Evolutionary conservation across 2,329 filamentous ascomycete species (phyloP).

Genomic region (Alternaria novae-zelandiae): DNA sequence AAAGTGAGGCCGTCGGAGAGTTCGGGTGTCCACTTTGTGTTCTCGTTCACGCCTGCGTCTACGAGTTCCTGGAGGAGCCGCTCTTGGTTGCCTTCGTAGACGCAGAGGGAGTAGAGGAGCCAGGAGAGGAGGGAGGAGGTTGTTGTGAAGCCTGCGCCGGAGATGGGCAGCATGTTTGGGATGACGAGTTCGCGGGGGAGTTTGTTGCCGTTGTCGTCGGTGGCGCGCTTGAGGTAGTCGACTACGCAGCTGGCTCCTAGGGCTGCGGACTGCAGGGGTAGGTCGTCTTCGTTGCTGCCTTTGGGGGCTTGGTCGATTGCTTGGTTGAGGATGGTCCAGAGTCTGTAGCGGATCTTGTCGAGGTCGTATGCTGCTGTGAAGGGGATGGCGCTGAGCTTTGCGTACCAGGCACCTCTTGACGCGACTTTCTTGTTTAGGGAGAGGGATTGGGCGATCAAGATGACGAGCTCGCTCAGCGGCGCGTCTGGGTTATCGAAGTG

Average conservation of each 20-base stretch:
- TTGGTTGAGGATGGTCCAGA: slow-evolving; percentile 8
- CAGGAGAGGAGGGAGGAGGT: slow-evolving; percentile 31
- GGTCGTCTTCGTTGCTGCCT: slow-evolving; percentile 15
- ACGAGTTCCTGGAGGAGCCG: slow-evolving; percentile 29
- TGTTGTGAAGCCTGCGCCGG: slow-evolving; percentile 28
- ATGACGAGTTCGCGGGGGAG: slow-evolving; percentile 21
- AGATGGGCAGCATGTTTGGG: slow-evolving; percentile 14
- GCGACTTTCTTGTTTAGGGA: slow-evolving; percentile 20
- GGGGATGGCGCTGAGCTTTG: slow-evolving; percentile 11
- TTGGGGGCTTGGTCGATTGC: slow-evolving; percentile 16
- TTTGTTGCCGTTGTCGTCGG: slow-evolving; percentile 30
- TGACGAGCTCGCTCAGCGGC: slow-evolving; percentile 11
- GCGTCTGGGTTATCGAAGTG: slow-evolving; percentile 17
- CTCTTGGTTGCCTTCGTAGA: slow-evolving; percentile 26
- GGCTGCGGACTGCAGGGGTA: slow-evolving; percentile 44
- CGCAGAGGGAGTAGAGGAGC: slow-evolving; percentile 25
- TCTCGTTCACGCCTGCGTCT: slow-evolving; percentile 22
- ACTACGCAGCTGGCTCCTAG: slow-evolving; percentile 40
- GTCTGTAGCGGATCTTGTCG: slow-evolving; percentile 4
- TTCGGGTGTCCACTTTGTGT: slow-evolving; percentile 25
- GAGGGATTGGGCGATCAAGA: slow-evolving; percentile 14
- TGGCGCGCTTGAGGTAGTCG: slow-evolving; percentile 27
- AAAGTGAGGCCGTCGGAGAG: slow-evolving; percentile 24
- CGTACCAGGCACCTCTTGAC: slow-evolving; percentile 17
- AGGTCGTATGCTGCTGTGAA: slow-evolving; percentile 13